These are phyloP conservation scores for Zymoseptoria crescenta DNA, from an alignment of 2,329 filamentous ascomycete genomes.

Conservation along the genomic window DNA sequence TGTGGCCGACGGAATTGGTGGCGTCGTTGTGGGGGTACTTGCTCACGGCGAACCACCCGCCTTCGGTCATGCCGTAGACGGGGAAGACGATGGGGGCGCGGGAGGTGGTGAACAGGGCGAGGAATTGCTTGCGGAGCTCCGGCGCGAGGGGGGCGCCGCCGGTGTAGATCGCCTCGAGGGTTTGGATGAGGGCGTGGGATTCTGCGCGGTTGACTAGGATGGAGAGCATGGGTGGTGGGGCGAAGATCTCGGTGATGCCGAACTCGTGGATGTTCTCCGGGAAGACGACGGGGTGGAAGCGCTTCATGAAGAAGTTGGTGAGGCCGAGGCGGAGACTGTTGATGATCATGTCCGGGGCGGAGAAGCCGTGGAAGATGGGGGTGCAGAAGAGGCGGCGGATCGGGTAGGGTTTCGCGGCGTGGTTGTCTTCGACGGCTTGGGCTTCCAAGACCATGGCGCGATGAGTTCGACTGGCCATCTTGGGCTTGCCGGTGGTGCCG, in stretches of 20 bases:
- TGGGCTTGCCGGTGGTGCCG: conserved; percentile 34
- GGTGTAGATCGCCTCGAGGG: conserved; percentile 38
- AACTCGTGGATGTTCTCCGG: conserved; percentile 32
- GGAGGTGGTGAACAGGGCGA: conserved; percentile 35
- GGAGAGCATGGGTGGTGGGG: conserved; percentile 40
- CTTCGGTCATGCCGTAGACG: conserved; percentile 50
- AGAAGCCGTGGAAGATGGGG: conserved; percentile 49
- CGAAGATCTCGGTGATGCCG: conserved; percentile 42
- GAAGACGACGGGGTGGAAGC: conserved; percentile 36
- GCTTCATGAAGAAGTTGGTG: conserved; percentile 41
- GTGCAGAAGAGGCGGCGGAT: conserved; percentile 42
- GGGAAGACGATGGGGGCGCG: conserved; percentile 37
- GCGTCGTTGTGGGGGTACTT: conserved; percentile 34
- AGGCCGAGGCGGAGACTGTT: conserved; percentile 41
- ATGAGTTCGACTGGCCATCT: conserved; percentile 35
- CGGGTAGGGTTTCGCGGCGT: conserved; percentile 25
- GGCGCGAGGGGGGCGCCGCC: conserved; percentile 45
- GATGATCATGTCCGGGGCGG: conserved; percentile 39
- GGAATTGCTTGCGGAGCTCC: conserved; percentile 34
- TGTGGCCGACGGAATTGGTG: conserved; percentile 42
- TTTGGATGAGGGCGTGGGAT: conserved; percentile 31
- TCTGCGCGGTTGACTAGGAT: conserved; percentile 24
- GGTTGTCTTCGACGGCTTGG: conserved; percentile 25
- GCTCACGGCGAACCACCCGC: conserved; percentile 37
- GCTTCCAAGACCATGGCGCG: conserved; percentile 40